phyloP scores from a whole-genome alignment of 768 basidiomycete species.

The Lentinus tigrinus region DNA sequence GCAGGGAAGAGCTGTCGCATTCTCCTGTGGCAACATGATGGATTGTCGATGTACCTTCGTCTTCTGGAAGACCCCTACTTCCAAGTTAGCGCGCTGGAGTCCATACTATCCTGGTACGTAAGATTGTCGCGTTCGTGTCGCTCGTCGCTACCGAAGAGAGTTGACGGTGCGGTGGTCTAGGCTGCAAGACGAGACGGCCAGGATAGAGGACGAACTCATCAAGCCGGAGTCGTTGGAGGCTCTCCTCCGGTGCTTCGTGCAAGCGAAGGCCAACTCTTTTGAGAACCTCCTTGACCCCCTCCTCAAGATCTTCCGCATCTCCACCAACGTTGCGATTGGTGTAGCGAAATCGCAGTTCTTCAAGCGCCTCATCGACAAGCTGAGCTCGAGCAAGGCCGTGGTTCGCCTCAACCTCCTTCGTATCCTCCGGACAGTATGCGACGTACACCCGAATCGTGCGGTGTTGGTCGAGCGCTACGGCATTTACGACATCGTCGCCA shows the following conservation, averaged over 20 bases:
- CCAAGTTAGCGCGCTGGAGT: conserved; percentile 89
- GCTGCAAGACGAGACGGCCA: conserved; percentile 93
- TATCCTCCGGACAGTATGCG: conserved; percentile 82
- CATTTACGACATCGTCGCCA: conserved; percentile 75
- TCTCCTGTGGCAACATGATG: conserved; percentile 90
- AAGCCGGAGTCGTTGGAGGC: conserved; percentile 64
- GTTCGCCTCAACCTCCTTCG: conserved; percentile 88
- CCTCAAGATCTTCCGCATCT: conserved; percentile 87
- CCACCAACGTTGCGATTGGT: conserved; percentile 67
- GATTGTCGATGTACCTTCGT: conserved; percentile 76
- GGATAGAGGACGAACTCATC: conserved; percentile 86
- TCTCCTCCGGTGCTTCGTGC: conserved; percentile 76
- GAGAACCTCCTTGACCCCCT: conserved; percentile 92
- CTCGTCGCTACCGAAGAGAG: background rate
- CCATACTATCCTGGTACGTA: conserved; percentile 82
- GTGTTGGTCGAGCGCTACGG: conserved; percentile 82
- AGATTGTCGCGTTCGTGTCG: background rate
- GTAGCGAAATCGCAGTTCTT: conserved; percentile 85
- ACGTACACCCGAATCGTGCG: conserved; percentile 83
- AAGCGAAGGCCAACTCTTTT: conserved; percentile 85
- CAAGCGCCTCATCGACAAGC: conserved; percentile 80
- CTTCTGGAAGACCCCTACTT: conserved; percentile 86
- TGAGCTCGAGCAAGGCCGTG: conserved; percentile 78
- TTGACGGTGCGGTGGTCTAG: conserved; percentile 37
- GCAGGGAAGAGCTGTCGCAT: conserved; percentile 92